Base-by-base conservation (phyloP, 495 filamentous ascomycete species). In the Annulohypoxylon nitens region DNA sequence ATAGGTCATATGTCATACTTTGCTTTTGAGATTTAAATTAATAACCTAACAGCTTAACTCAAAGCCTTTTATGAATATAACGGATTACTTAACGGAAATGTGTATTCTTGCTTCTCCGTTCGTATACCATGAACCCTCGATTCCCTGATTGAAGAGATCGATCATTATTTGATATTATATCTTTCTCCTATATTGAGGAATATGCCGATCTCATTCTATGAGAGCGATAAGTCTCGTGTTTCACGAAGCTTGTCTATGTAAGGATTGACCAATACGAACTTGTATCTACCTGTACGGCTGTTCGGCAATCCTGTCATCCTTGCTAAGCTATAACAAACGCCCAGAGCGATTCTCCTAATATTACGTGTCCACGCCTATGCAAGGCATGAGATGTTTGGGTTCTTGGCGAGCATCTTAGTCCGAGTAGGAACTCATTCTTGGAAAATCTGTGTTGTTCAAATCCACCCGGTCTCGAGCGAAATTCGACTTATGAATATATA, bases 231-330 rank as follows among this genome's bases (percentile, higher is more conserved):
- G 7, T 3, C 10, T 50, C 18, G 47, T 23, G 47, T 50, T 18
- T 50, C 25, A 23, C 48, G 25, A 51, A 26, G 48, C 20, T 11
- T 25, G 3, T 11, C 18, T 51, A 8, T 26, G 48, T 26, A 51
- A 51, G 16, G 25, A 23, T 12, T 51, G 11, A 26, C 30, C 50
- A 26, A 33, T 54, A 33, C 7, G 25, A 54, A 54, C 25, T 5
- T 54, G 50, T 39, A 23, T 1, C 48, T 14, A 2, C 34, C 37
- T 48, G 48, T 25, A 48, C 59, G 59, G 41, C n/a, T 48, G 26
- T 61, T 48, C 59, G 59, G 59, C 59, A 61, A 43, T 14, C 6
- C 26, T 60, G 18, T 16, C 10, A 41, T 36, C 34, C 43, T n/a
- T 39, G 54, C n/a, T 39, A 58, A 20, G 26, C 9, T 20, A 58